These are phyloP conservation scores for Diaporthe australafricana DNA, from an alignment of 2,329 filamentous ascomycete genomes.

Conservation along the genomic window DNA sequence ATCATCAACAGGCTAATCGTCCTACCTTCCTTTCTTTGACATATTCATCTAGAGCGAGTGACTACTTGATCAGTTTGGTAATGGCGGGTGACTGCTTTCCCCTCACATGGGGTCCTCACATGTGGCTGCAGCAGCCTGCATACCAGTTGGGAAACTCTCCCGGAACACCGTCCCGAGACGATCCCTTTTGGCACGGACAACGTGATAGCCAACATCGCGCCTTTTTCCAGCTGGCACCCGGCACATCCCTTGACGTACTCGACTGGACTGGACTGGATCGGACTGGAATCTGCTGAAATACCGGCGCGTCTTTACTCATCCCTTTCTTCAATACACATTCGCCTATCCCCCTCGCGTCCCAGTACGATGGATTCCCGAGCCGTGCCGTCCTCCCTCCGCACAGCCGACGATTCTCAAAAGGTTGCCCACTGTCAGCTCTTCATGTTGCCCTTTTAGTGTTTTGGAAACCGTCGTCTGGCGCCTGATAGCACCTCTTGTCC, in stretches of 20 bases:
- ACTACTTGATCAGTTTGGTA: background rate
- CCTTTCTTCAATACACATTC: background rate
- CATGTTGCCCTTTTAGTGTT: constrained; percentile 1
- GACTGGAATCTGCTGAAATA: constrained; percentile 26
- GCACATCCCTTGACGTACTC: constrained; percentile 13
- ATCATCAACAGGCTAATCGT: constrained; percentile 4
- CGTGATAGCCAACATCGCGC: background rate
- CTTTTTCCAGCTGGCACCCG: background rate
- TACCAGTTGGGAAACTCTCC: background rate
- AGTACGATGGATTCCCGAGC: constrained; percentile 7
- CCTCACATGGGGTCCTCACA: constrained; percentile 14
- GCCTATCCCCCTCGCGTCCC: background rate
- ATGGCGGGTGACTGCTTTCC: background rate
- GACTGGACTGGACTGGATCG: background rate
- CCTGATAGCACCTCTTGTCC: background rate
- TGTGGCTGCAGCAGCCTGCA: background rate
- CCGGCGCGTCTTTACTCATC: constrained; percentile 10
- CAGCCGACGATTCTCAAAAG: background rate
- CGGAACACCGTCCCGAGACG: constrained; percentile 22
- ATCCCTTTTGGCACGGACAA: background rate
- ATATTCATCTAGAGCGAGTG: background rate
- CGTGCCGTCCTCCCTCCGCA: background rate
- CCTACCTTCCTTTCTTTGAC: constrained; percentile 11
- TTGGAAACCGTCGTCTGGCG: background rate
- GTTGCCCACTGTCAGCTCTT: background rate